Conservation (phyloP, 2,329 filamentous ascomycete genomes). For the Fusarium foetens region DNA sequence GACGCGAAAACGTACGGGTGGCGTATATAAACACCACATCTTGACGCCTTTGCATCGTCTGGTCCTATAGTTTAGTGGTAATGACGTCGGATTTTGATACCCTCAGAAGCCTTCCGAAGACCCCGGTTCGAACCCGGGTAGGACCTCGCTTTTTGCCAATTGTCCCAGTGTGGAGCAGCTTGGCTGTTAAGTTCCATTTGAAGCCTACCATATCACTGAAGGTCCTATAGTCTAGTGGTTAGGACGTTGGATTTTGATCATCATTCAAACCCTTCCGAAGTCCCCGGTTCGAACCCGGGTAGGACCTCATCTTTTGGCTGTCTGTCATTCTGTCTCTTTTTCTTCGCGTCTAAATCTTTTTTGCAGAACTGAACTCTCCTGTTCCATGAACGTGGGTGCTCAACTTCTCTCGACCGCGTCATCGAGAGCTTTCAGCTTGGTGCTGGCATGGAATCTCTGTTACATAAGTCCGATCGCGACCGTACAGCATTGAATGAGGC, state of each 20-base stretch:
- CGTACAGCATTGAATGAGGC: not conserved
- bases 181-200: fast-evolving
- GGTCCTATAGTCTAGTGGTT: constrained; percentile 33
- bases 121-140: constrained; percentile 33
- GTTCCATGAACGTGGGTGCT: not conserved
- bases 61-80: constrained; percentile 35
- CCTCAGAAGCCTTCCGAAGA: constrained; percentile 26
- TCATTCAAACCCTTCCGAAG: constrained; percentile 12
- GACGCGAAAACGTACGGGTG: fast-evolving
- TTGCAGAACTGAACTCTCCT: too few species aligned
- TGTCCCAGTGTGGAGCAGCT: fast-evolving
- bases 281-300: constrained; percentile 31
- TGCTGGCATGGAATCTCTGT: not conserved
- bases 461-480: not conserved
- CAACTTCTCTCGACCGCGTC: not conserved
- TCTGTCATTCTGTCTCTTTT: fast-evolving
- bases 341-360: fast-evolving
- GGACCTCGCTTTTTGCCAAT: constrained; percentile 15
- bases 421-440: not conserved
- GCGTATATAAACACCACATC: not conserved
- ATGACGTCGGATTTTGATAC: constrained; percentile 31
- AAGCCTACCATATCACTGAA: fast-evolving
- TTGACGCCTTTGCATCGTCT: not conserved
- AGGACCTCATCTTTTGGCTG: constrained; percentile 12
- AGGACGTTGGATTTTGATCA: constrained; percentile 30